Evolutionary conservation across 768 basidiomycete species (phyloP).

Genomic region (Lentinus tigrinus): DNA sequence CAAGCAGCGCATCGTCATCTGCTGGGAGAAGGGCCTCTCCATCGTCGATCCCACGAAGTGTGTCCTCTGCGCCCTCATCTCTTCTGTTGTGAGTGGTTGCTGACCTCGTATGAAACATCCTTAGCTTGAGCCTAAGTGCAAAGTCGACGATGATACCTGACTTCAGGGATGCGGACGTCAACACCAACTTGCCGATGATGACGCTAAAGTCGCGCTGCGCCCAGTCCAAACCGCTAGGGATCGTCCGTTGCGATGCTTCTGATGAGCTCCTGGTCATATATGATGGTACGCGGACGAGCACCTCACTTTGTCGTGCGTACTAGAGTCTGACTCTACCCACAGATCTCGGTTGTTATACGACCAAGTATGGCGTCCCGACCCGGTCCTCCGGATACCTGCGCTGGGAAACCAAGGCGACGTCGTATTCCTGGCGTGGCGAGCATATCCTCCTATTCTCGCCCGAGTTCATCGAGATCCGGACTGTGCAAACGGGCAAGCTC

Average conservation of each 20-base stretch:
- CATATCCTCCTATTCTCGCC: slow-evolving; percentile 73
- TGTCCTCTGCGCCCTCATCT: slow-evolving; percentile 20
- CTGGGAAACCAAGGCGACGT: slow-evolving; percentile 72
- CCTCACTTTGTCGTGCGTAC: background rate
- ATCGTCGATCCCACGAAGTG: slow-evolving; percentile 71
- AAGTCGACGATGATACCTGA: slow-evolving; percentile 56
- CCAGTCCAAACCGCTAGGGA: slow-evolving; percentile 60
- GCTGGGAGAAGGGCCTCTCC: slow-evolving; percentile 61
- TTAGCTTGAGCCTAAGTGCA: slow-evolving; percentile 32
- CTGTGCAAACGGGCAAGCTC: slow-evolving; percentile 60
- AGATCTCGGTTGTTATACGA: slow-evolving; percentile 79
- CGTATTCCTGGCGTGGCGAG: slow-evolving; percentile 59
- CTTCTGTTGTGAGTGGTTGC: too few relatives aligned
- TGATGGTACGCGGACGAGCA: slow-evolving; percentile 50
- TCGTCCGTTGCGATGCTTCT: slow-evolving; percentile 49
- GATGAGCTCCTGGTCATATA: slow-evolving; percentile 71
- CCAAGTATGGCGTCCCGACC: slow-evolving; percentile 63
- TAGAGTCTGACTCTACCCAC: background rate
- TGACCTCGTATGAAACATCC: slow-evolving; percentile 26
- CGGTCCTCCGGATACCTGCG: slow-evolving; percentile 65
- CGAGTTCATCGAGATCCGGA: slow-evolving; percentile 75
- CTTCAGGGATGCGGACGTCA: slow-evolving; percentile 40
- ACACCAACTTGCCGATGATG: slow-evolving; percentile 37
- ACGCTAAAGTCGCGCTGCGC: slow-evolving; percentile 61
- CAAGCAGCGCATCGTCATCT: slow-evolving; percentile 62